phyloP scores from a whole-genome alignment of 257 asterid genomes.

The Scutellaria minor region DNA sequence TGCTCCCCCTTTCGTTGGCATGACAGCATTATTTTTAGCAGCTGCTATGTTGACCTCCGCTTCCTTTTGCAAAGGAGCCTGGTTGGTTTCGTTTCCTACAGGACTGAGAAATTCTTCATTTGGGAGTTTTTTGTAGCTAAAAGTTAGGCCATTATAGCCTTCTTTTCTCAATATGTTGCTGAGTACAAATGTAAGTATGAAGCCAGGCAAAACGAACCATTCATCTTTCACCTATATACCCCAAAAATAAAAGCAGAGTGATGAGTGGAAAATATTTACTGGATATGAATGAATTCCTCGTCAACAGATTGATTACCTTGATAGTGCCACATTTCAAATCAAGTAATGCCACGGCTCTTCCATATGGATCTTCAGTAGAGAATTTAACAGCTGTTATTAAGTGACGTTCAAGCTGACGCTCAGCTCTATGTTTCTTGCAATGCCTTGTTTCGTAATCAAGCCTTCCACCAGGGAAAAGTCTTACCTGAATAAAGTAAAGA shows the following conservation, averaged over 20 bases:
- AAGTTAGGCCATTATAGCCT: constrained; percentile 48
- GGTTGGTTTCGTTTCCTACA: constrained; percentile 38
- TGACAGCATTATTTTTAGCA: constrained; percentile 35
- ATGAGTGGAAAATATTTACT: constrained; percentile 11
- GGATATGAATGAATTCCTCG: constrained; percentile 19
- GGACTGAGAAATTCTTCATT: constrained; percentile 31
- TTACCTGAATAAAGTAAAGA: constrained; percentile 55
- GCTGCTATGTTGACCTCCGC: constrained; percentile 31
- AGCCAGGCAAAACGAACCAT: constrained; percentile 70
- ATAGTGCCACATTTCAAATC: constrained; percentile 65
- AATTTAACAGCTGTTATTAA: constrained; percentile 79
- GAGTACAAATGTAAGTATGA: constrained; percentile 61
- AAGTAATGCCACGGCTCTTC: constrained; percentile 74
- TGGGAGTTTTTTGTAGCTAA: constrained; percentile 34
- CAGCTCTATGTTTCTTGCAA: constrained; percentile 57
- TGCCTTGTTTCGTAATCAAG: constrained; percentile 76
- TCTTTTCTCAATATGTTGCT: constrained; percentile 56
- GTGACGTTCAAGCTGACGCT: constrained; percentile 48
- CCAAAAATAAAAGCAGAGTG: constrained; percentile 18
- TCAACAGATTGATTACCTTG: constrained; percentile 50
- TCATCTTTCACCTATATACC: constrained; percentile 72
- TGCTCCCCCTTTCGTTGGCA: constrained; percentile 42
- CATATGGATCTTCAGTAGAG: constrained; percentile 79
- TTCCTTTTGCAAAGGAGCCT: constrained; percentile 41
- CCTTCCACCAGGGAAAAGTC: constrained; percentile 77